These are phyloP conservation scores for Macrophomina pseudophaseolina DNA, from an alignment of 2,329 filamentous ascomycete species.

Conservation along the genomic window DNA sequence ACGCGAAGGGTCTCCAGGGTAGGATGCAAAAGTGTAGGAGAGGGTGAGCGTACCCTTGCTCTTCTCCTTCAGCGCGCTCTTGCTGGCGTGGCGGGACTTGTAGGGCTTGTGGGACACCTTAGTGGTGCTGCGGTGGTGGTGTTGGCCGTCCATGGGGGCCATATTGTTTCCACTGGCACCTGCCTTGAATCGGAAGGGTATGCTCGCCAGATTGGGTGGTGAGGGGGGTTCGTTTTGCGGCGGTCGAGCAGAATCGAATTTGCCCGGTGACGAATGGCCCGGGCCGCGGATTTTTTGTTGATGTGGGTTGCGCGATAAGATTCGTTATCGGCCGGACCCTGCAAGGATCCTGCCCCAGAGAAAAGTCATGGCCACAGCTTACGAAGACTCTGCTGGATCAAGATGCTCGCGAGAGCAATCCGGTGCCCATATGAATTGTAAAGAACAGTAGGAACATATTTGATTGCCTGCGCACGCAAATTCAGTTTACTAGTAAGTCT, in stretches of 20 bases:
- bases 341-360: constrained; percentile 1
- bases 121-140: constrained; percentile 92
- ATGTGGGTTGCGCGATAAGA: constrained; percentile 24
- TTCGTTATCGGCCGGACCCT: constrained; percentile 14
- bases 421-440: not conserved
- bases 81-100: constrained; percentile 90
- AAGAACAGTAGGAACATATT: not conserved
- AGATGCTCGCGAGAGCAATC: too few relatives aligned
- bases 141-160: constrained; percentile 69
- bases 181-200: constrained; percentile 86
- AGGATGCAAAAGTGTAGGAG: not conserved
- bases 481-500: not conserved
- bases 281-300: constrained; percentile 24
- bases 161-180: constrained; percentile 68
- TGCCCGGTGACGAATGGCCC: not conserved
- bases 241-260: constrained; percentile 2
- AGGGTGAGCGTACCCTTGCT: constrained; percentile 71
- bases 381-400: not conserved
- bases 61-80: constrained; percentile 81
- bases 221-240: not conserved
- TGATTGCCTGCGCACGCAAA: not conserved
- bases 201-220: constrained; percentile 25
- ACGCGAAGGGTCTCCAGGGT: not conserved
- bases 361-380: not conserved
- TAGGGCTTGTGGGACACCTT: constrained; percentile 88